Conservation (phyloP, 208 protist species). For the Crithidia acanthocephali region DNA sequence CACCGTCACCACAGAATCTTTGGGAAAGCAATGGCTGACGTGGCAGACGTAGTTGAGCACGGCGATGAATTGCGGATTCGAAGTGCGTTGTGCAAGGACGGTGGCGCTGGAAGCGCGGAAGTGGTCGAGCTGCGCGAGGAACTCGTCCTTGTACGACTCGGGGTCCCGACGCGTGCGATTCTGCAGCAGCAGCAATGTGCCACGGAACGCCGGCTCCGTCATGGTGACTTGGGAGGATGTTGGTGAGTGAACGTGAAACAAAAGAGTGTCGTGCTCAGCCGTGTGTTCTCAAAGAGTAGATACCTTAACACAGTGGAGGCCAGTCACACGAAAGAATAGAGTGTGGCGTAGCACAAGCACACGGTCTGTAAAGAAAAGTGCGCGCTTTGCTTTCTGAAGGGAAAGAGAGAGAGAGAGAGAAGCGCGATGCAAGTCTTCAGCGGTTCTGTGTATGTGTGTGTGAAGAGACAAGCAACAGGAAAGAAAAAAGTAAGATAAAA, state of each 20-base stretch:
- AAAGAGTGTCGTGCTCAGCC: too few relatives aligned
- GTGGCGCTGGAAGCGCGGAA: conserved; percentile 92
- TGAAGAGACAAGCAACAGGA: conserved; percentile 3
- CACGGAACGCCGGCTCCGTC: conserved; percentile 81
- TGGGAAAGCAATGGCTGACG: conserved; percentile 91
- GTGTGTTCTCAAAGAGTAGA: too few relatives aligned
- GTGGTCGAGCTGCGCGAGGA: conserved; percentile 94
- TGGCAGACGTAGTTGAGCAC: conserved; percentile 88
- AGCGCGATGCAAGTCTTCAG: too few relatives aligned
- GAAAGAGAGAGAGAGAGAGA: too few relatives aligned
- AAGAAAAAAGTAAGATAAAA: conserved; percentile 22
- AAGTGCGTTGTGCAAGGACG: conserved; percentile 82
- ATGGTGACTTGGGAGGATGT: conserved; percentile 16
- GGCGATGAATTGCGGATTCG: conserved; percentile 89
- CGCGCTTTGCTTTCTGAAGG: too few relatives aligned
- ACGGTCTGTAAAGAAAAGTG: too few relatives aligned
- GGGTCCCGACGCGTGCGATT: conserved; percentile 96
- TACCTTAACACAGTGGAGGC: too few relatives aligned
- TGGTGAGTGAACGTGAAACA: too few relatives aligned
- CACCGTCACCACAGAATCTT: conserved; percentile 74
- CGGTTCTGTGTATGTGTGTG: conserved; percentile 6
- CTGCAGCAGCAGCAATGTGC: conserved; percentile 95
- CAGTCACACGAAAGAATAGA: too few relatives aligned
- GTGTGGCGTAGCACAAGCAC: too few relatives aligned
- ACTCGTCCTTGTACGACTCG: conserved; percentile 96